Evolutionary conservation across 2,329 filamentous ascomycete genomes (phyloP).

Genomic region (Neobulgaria alba): DNA sequence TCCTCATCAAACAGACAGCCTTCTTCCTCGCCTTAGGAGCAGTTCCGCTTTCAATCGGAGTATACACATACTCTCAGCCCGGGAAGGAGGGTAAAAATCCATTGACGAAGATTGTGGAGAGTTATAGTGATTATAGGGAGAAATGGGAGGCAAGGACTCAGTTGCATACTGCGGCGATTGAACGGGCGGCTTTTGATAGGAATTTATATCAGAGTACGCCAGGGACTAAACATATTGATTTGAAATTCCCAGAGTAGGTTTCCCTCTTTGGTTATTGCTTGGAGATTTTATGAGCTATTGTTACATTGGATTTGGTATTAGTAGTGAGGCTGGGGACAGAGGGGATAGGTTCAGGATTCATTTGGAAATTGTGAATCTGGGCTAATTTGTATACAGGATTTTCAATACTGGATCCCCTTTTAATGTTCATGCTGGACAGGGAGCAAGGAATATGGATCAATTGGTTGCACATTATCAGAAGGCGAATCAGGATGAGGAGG

Average conservation of each 20-base stretch:
- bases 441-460: conserved; percentile 46
- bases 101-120: conserved; percentile 43
- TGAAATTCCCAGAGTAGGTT: conserved; percentile 58
- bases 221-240: conserved; percentile 38
- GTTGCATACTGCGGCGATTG: conserved; percentile 49
- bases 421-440: conserved; percentile 55
- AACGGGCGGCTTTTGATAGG: conserved; percentile 54
- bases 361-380: neutral
- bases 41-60: conserved; percentile 35
- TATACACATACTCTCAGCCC: conserved; percentile 37
- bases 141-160: conserved; percentile 47
- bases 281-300: no score
- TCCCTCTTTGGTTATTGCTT: neutral
- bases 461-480: conserved; percentile 56
- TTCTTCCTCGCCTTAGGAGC: conserved; percentile 39
- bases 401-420: conserved; percentile 55
- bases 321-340: no score
- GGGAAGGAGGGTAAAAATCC: conserved; percentile 31
- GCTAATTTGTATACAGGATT: conserved; percentile 37
- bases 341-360: no score
- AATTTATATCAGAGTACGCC: conserved; percentile 46
- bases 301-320: no score
- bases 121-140: conserved; percentile 45
- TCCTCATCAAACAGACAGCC: conserved; percentile 33
- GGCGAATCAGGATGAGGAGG: conserved; percentile 45